A percentile compares a stretch with the other conserved stretches of the same genome.
These are phyloP conservation scores for Hibiscus syriacus DNA, from an alignment of 345 rosid species.

Conservation along the genomic window DNA sequence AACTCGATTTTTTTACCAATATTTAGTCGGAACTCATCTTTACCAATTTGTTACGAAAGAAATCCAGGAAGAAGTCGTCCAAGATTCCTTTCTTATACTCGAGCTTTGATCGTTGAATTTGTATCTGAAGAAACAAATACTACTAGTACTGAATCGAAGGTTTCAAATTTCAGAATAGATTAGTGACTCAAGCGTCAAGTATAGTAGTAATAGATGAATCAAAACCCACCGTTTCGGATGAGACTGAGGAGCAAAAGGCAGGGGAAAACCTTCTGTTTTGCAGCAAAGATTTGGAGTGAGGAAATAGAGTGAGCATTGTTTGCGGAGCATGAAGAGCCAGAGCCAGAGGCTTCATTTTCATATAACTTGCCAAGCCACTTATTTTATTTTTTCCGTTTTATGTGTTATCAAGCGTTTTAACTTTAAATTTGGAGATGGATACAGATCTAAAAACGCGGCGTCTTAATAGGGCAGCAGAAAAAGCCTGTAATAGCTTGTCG, in stretches of 20 bases:
- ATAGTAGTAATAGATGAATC: not conserved
- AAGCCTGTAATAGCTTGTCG: too few species aligned
- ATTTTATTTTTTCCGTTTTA: not conserved
- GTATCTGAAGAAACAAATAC: not conserved
- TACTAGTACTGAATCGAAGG: not conserved
- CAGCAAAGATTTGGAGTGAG: constrained; percentile 8
- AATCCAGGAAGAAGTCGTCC: constrained; percentile 52
- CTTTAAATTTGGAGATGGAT: not conserved
- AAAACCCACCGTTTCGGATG: constrained; percentile 8
- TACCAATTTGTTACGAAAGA: constrained; percentile 67
- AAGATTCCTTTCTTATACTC: constrained; percentile 26
- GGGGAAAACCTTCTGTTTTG: constrained; percentile 6
- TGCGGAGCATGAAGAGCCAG: constrained; percentile 1
- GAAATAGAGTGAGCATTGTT: constrained; percentile 4
- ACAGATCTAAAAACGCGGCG: not conserved
- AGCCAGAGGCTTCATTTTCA: constrained; percentile 30
- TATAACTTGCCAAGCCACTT: not conserved
- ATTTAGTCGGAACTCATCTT: constrained; percentile 31
- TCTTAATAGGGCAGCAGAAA: too few species aligned
- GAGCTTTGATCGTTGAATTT: not conserved
- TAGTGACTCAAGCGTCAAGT: not conserved
- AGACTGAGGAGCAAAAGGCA: constrained; percentile 22
- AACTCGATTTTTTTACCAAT: too few species aligned
- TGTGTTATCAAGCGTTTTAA: not conserved
- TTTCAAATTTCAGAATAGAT: not conserved